Evolutionary conservation across 176 grass and related monocot species (phyloP).

Genomic region (Oryza rufipogon): DNA sequence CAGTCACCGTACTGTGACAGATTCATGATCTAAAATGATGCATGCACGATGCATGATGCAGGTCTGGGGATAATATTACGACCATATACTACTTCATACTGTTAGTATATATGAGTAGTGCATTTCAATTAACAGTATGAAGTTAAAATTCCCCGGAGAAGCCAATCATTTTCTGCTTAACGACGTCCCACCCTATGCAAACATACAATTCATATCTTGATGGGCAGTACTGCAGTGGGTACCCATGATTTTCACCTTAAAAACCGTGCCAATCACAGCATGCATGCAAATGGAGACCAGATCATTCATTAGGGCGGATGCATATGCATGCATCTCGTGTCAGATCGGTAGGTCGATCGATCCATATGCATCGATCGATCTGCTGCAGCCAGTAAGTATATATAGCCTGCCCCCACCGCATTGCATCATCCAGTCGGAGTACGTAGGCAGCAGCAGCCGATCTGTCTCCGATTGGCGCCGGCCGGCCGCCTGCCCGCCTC

Average conservation of each 20-base stretch:
- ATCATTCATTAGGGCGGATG: constrained; percentile 24
- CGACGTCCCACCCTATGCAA: background rate
- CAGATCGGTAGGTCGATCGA: constrained; percentile 5
- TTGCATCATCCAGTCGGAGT: constrained; percentile 4
- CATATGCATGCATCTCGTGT: constrained; percentile 4
- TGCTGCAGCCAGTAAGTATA: background rate
- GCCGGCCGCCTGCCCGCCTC: background rate
- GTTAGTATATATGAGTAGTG: background rate
- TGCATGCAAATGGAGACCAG: constrained; percentile 29
- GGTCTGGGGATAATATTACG: background rate
- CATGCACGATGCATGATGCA: background rate
- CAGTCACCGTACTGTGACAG: background rate
- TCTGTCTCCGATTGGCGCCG: constrained; percentile 12
- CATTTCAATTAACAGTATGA: background rate
- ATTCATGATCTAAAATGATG: background rate
- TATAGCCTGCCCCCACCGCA: background rate
- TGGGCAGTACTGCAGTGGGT: background rate
- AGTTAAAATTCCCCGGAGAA: background rate
- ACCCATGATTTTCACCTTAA: constrained; percentile 29
- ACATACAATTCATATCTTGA: background rate
- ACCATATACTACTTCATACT: no score
- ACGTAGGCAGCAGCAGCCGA: constrained; percentile 3
- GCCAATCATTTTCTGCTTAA: background rate
- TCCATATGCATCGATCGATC: background rate
- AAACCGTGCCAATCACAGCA: constrained; percentile 25